Evolutionary conservation across 2,329 filamentous ascomycete genomes (phyloP), one percentile per base, ranked within the genome.

Genomic region (Pezicula carpinea): DNA sequence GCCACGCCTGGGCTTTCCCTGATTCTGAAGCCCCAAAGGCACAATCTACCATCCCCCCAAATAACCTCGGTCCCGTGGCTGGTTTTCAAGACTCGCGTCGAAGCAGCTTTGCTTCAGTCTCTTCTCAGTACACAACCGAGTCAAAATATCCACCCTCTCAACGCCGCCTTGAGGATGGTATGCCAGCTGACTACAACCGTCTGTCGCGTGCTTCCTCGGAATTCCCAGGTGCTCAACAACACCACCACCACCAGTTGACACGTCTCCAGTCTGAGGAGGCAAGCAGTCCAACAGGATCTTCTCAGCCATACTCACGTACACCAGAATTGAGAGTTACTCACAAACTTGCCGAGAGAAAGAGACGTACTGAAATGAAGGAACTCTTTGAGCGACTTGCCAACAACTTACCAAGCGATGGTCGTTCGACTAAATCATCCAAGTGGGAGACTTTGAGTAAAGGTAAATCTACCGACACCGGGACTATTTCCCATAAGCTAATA

Each of bases 401-500:
- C 6, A 73, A 89, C 32, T 83, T 92, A 69, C 87, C 87, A 1
- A 85, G 89, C 56, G 87, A 89, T 58, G 80, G 88, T 14, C 88
- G 88, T 1, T 85, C 85, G 19, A 40, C 38, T 23, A 95, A 93
- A 64, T 88, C 88, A 0, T 91, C 87, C 56, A 95, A 95, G 59
- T 95, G 88, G 88, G 88, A 95, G 59, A 90, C 92, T 41, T 64
- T 95, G 14, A 90, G 86, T 3, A 92, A 92, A 73, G 86, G 88
- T 91, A 70, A 52, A 76, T 63, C 21, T 11, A 19, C 26, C 22
- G 13, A 22, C 15, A 11, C 8, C 19, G 10, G n/a, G 34, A 36
- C 34, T 17, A 36, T 19, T 14, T 10, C 26, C 26, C 17, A 36
- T 34, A 19, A 49, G 31, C 54, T 60, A 45, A 60, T 26, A 19